Base-by-base conservation (phyloP, 345 rosid species). In the Raphanus sativus region DNA sequence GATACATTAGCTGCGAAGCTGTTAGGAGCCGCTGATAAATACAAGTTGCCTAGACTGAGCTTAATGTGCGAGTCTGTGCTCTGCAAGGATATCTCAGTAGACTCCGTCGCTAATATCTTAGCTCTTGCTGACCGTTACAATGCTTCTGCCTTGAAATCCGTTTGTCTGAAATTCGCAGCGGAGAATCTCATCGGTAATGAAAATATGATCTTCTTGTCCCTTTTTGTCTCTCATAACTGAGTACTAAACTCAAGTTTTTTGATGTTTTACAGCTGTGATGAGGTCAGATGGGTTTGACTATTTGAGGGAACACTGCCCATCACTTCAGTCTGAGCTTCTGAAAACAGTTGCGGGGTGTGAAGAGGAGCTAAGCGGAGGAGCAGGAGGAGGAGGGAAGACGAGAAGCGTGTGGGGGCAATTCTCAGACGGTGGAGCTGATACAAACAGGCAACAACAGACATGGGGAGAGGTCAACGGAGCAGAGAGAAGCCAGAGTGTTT, bases 161-260 rank as follows among this genome's bases (percentile, higher is more conserved):
- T 91, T 58, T 94, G 96, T 83, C 84, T 94, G 65, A 91, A 88
- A 84, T 94, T 94, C 76, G 89, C 97, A 66, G 98, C 96, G 45
- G 97, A 94, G 70, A 91, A 94, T 87, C 97, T 90, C 4, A 79
- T 85, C 26, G 94, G 98, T 94, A 78, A 85, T 28, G 86, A 78
- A 4, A 21, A 21, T 21, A 85, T 30, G 85, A 74, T 77, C 70
- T 67, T 75, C 62, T 67, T 76, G 50, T 4, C 50, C 50, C 29
- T 21, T 32, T 11, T 5, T 29, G 55, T 42, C 13, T 33, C 26
- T 25, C 74, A 28, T 42, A 16, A 50, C 50, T 69, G 29, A 68
- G 21, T 16, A 26, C 29, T 12, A 62, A 69, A 34, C 56, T 62
- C 12, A n/a, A 8, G 16, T 4, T 2, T 2, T 28, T 50, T 48